Percentiles rank a stretch among this genome's conserved stretches.
Evolutionary conservation across 2,329 filamentous ascomycete species (phyloP).

Genomic region (Penicillium sp.): DNA sequence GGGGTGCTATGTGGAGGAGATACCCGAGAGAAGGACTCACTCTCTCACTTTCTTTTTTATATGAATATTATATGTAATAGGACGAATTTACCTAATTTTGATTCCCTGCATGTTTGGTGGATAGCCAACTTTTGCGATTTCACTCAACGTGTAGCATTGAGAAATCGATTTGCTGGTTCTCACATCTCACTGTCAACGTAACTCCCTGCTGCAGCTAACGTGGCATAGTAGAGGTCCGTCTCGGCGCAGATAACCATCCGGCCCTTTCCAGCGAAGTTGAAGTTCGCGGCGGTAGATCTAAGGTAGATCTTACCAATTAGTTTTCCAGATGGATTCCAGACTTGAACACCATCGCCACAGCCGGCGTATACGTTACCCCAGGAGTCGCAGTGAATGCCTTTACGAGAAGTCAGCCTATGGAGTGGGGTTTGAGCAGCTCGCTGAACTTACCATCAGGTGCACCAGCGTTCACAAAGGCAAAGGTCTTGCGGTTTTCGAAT

Average conservation of each 20-base stretch:
- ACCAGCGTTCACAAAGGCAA: slow-evolving; percentile 12
- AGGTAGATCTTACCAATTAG: slow-evolving; percentile 57
- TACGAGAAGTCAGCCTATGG: neutral
- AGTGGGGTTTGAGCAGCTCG: neutral
- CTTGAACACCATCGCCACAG: slow-evolving; percentile 55
- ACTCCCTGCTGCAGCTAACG: slow-evolving; percentile 17
- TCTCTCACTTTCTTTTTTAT: neutral
- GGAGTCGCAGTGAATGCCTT: slow-evolving; percentile 50
- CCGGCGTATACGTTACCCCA: slow-evolving; percentile 58
- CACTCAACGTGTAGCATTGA: neutral
- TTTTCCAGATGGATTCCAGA: slow-evolving; percentile 52
- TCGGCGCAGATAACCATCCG: slow-evolving; percentile 23
- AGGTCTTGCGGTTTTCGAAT: slow-evolving; percentile 21
- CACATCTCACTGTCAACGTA: slow-evolving; percentile 19
- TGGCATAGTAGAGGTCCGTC: slow-evolving; percentile 21
- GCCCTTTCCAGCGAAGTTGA: slow-evolving; percentile 46
- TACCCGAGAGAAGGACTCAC: neutral
- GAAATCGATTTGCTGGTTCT: neutral
- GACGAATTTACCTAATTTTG: neutral
- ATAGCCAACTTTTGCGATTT: too few species aligned
- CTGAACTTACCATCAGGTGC: slow-evolving; percentile 15
- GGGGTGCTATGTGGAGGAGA: neutral
- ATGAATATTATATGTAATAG: neutral
- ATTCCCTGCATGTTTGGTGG: too few species aligned
- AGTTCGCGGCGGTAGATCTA: slow-evolving; percentile 43